Percentiles rank a stretch among this genome's conserved stretches.
phyloP scores from a whole-genome alignment of 352 stramenopile genomes.

The Pythium angustatum region DNA sequence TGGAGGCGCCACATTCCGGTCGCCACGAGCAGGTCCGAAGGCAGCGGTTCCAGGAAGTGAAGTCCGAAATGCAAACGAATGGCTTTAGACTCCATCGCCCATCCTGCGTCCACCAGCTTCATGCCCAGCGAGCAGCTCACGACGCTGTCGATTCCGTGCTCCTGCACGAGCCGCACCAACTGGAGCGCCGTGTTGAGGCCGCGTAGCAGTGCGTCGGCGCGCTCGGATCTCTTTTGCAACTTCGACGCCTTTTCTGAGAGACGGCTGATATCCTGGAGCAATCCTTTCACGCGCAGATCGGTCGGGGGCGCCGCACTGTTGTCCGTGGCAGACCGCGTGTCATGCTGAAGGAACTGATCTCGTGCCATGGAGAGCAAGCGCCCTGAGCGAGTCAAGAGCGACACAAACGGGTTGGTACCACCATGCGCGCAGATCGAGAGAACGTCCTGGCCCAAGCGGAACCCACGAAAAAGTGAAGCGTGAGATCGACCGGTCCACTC shows the following conservation, averaged over 20 bases:
- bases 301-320: background rate
- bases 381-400: slow-evolving; percentile 10
- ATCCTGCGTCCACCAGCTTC: slow-evolving; percentile 16
- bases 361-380: background rate
- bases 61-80: slow-evolving; percentile 9
- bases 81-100: slow-evolving; percentile 17
- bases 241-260: slow-evolving; percentile 10
- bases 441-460: too few species aligned
- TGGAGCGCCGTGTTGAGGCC: slow-evolving; percentile 47
- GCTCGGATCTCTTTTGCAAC: slow-evolving; percentile 31
- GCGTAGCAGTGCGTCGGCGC: slow-evolving; percentile 42
- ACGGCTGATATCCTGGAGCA: slow-evolving; percentile 20
- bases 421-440: background rate
- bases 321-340: background rate
- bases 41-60: background rate
- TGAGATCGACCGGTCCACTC: too few species aligned
- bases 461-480: too few species aligned
- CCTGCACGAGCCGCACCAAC: slow-evolving; percentile 33
- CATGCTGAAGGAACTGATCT: background rate
- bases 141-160: slow-evolving; percentile 4
- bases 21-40: background rate
- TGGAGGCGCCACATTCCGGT: slow-evolving; percentile 15
- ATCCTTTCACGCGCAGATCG: slow-evolving; percentile 13
- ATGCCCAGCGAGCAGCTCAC: slow-evolving; percentile 9
- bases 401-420: background rate